These are phyloP conservation scores for Fusarium penzigii DNA, from an alignment of 2,329 filamentous ascomycete genomes.

Conservation along the genomic window DNA sequence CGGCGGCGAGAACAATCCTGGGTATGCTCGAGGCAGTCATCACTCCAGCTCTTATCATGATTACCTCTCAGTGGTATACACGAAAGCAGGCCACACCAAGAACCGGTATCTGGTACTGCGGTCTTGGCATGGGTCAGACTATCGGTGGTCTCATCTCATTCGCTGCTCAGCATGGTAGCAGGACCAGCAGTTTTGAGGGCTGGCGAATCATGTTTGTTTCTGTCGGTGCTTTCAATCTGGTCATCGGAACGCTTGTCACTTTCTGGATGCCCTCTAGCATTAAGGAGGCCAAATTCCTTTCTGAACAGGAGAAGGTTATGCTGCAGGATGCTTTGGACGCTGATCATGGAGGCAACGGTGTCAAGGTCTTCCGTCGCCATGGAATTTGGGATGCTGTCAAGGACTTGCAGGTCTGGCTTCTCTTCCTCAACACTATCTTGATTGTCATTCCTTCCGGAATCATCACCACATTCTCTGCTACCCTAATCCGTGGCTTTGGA, in stretches of 20 bases:
- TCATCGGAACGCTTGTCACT: slow-evolving; percentile 46
- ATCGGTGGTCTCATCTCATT: slow-evolving; percentile 50
- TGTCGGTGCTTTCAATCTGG: slow-evolving; percentile 47
- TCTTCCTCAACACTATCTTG: slow-evolving; percentile 30
- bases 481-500: slow-evolving; percentile 39
- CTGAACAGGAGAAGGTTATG: slow-evolving; percentile 30
- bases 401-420: slow-evolving; percentile 45
- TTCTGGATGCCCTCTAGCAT: slow-evolving; percentile 44
- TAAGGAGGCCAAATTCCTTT: slow-evolving; percentile 21
- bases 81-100: slow-evolving; percentile 46
- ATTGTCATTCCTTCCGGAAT: slow-evolving; percentile 31
- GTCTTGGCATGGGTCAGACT: slow-evolving; percentile 34
- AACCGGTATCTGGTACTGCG: slow-evolving; percentile 39
- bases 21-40: slow-evolving; percentile 51
- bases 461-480: slow-evolving; percentile 37
- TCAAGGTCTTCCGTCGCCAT: slow-evolving; percentile 40
- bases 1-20: slow-evolving; percentile 45
- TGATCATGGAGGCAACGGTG: slow-evolving; percentile 45
- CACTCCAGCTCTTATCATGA: slow-evolving; percentile 52
- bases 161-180: slow-evolving; percentile 51
- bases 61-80: slow-evolving; percentile 44
- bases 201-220: slow-evolving; percentile 57
- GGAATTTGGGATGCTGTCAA: slow-evolving; percentile 43
- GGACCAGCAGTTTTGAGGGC: slow-evolving; percentile 31
- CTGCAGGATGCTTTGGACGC: slow-evolving; percentile 61